A percentile compares a stretch with the other conserved stretches of the same genome.
Evolutionary conservation across 1,139 yeast genomes (phyloP).

Genomic region (Zygosaccharomyces pseudobailii): DNA sequence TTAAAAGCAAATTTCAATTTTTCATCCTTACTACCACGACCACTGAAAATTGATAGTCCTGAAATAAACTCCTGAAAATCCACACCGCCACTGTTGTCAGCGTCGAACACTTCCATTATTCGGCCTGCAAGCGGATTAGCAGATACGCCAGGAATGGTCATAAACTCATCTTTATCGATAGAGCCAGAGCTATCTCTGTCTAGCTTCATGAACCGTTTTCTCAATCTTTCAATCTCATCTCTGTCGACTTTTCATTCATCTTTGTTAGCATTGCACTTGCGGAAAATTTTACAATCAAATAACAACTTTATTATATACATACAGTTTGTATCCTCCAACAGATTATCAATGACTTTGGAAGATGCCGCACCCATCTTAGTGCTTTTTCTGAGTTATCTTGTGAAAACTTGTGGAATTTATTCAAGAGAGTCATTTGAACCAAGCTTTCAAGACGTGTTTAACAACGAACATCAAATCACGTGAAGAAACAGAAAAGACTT

Average conservation of each 20-base stretch:
- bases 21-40: conserved; percentile 79
- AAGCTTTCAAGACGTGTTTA: background rate
- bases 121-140: conserved; percentile 86
- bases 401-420: background rate
- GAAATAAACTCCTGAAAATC: conserved; percentile 94
- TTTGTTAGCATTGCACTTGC: conserved; percentile 1
- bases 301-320: conserved; percentile 19
- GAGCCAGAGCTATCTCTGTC: conserved; percentile 93
- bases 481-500: background rate
- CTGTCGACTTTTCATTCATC: conserved; percentile 47
- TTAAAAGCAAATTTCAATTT: conserved; percentile 86
- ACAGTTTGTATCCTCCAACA: conserved; percentile 74
- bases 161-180: conserved; percentile 83
- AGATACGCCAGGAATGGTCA: conserved; percentile 88
- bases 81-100: conserved; percentile 87
- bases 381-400: background rate
- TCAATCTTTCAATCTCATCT: conserved; percentile 86
- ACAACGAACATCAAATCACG: background rate
- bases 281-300: background rate
- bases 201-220: conserved; percentile 90
- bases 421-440: background rate
- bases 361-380: conserved; percentile 60
- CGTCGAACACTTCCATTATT: conserved; percentile 90
- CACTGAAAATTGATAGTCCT: conserved; percentile 86
- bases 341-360: conserved; percentile 59